Conservation (phyloP, 140 eudicot genomes). For the Erigeron philadelphicus region DNA sequence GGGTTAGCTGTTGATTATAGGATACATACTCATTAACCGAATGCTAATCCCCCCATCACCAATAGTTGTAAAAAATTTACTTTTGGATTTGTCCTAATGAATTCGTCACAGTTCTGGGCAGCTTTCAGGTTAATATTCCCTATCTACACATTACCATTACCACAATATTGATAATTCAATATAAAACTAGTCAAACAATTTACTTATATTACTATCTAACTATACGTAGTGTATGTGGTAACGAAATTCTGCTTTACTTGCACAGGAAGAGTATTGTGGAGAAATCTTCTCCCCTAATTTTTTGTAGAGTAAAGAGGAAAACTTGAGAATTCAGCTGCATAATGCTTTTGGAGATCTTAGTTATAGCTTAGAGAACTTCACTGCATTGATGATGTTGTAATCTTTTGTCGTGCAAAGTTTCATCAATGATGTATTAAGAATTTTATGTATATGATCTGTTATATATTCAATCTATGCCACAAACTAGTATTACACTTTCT, state of each 20-base stretch:
- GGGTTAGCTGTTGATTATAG: too few relatives aligned
- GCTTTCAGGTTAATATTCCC: too few relatives aligned
- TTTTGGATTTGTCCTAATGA: too few relatives aligned
- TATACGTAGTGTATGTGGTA: background rate
- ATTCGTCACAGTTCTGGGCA: too few relatives aligned
- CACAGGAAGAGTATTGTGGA: constrained; percentile 15
- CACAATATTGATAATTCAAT: background rate
- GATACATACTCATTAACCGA: too few relatives aligned
- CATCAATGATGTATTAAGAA: constrained; percentile 5
- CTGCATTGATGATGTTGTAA: constrained; percentile 21
- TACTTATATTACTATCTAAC: background rate
- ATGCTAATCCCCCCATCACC: too few relatives aligned
- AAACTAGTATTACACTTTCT: background rate
- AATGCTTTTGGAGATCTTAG: constrained; percentile 2
- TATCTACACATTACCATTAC: too few relatives aligned
- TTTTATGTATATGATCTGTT: constrained; percentile 21
- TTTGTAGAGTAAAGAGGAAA: constrained; percentile 16
- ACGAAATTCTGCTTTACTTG: constrained; percentile 9
- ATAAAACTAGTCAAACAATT: background rate
- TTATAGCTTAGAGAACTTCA: constrained; percentile 15
- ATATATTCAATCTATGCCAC: background rate
- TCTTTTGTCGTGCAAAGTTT: constrained; percentile 20
- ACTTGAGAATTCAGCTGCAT: constrained; percentile 5
- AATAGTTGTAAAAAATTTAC: too few relatives aligned
- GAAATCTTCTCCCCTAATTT: constrained; percentile 2